Conservation (phyloP, 352 stramenopile species). For the Phytophthora pluvialis region DNA sequence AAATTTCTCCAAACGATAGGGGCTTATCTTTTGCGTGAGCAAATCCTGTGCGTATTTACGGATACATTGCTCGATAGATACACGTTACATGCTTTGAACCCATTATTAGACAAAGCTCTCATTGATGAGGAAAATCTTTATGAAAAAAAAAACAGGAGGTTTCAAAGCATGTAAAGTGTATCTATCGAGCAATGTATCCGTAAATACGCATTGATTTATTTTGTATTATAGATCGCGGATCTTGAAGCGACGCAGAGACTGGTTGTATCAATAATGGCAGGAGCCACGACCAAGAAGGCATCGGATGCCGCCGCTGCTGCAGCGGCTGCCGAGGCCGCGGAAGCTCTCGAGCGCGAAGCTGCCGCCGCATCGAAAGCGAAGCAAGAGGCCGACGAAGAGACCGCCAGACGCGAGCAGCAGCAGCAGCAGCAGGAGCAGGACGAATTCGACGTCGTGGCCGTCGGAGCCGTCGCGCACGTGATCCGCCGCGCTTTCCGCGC, state of each 20-base stretch:
- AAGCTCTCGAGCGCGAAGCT: slow-evolving; percentile 13
- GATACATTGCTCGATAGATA: too few relatives aligned
- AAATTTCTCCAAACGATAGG: too few relatives aligned
- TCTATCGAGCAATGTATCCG: too few relatives aligned
- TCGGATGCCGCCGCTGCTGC: slow-evolving; percentile 5
- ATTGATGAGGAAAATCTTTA: too few relatives aligned
- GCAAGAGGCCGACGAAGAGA: slow-evolving; percentile 20
- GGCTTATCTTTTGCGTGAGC: too few relatives aligned
- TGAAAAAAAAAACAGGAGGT: too few relatives aligned
- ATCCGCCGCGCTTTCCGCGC: slow-evolving; percentile 72
- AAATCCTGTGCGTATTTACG: too few relatives aligned
- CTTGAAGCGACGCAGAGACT: slow-evolving; percentile 24
- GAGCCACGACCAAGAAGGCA: slow-evolving; percentile 20
- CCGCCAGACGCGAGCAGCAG: slow-evolving; percentile 9
- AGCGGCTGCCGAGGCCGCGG: slow-evolving; percentile 11
- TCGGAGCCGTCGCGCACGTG: slow-evolving; percentile 77
- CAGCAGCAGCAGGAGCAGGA: slow-evolving; percentile 31
- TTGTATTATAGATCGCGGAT: slow-evolving; percentile 5
- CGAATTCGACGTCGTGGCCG: slow-evolving; percentile 67
- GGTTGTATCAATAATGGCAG: slow-evolving; percentile 20
- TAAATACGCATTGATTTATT: not conserved
- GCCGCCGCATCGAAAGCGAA: slow-evolving; percentile 12
- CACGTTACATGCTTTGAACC: too few relatives aligned
- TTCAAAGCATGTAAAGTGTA: too few relatives aligned
- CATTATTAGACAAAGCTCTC: too few relatives aligned